Evolutionary conservation across 306 rosid species (phyloP), one percentile per base, ranked within the genome.

Genomic region (Calophaca sinica): DNA sequence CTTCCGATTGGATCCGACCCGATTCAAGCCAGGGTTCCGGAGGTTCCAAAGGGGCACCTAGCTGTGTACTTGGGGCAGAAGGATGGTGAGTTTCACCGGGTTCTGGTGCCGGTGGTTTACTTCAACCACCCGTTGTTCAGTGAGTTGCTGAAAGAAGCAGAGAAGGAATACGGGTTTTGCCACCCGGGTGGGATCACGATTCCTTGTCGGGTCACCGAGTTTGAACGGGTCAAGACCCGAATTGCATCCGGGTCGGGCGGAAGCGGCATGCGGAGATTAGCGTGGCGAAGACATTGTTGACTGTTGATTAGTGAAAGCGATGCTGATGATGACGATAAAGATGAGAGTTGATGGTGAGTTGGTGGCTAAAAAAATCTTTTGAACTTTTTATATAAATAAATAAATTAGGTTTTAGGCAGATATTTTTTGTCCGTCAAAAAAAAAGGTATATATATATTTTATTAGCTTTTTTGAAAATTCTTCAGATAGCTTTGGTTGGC

Each of bases 111-210:
- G 2, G 96, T 92, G 77, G 81, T 94, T 5, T 94, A 92, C 83
- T 92, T 87, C 39, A 94, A 92, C 81, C 99, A 94, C 55, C 99
- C 97, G 0, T 74, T 94, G 66, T 94, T 94, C 26, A 82, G 93
- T 7, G 87, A 85, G 41, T 87, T 94, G 58, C 71, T 94, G 36
- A 86, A 69, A 49, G 96, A 92, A 36, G 81, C 99, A 1, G 97
- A 94, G 84, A 7, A 82, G 14, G 91, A 92, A 78, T 94, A 80
- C 66, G 99, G 99, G 72, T 92, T 72, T 52, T 63, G 85, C 1
- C 99, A 92, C 68, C 81, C 85, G 7, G 97, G 99, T 6, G 99
- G 96, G 55, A 88, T 94, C 31, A 94, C 90, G 12, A 90, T 94
- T 48, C 99, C 99, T 1, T 92, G 99, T 53, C 92, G 81, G 68